Evolutionary conservation across 805 yeast species (phyloP).

Genomic region (Wickerhamomyces chambardii): DNA sequence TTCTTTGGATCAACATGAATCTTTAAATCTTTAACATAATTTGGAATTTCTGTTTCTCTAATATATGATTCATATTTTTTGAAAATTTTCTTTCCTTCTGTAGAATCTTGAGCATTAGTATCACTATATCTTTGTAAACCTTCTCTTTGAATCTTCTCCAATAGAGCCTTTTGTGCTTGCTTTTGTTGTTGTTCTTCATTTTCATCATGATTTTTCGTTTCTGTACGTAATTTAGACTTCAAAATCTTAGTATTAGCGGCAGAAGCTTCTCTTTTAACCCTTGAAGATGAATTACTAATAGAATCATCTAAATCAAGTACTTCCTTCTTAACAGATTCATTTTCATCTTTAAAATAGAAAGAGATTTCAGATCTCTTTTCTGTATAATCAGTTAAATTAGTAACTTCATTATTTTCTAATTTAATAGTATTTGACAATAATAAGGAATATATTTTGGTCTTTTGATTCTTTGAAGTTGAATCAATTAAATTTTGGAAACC

Average conservation of each 20-base stretch:
- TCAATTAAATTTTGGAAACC: constrained; percentile 64
- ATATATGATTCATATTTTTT: constrained; percentile 91
- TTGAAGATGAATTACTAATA: constrained; percentile 15
- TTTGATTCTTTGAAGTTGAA: constrained; percentile 33
- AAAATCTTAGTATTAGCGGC: constrained; percentile 50
- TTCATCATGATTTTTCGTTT: constrained; percentile 65
- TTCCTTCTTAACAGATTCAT: constrained; percentile 29
- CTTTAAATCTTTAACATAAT: constrained; percentile 70
- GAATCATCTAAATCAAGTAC: constrained; percentile 30
- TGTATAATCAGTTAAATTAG: constrained; percentile 63
- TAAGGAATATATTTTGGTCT: constrained; percentile 56
- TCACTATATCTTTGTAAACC: constrained; percentile 79
- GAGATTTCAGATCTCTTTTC: constrained; percentile 70
- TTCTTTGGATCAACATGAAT: constrained; percentile 82
- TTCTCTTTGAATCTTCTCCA: constrained; percentile 77
- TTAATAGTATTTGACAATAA: constrained; percentile 76
- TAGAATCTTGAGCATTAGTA: constrained; percentile 57
- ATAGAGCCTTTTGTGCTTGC: constrained; percentile 75
- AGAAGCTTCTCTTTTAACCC: constrained; percentile 19
- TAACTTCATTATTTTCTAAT: constrained; percentile 49
- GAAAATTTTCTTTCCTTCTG: constrained; percentile 64
- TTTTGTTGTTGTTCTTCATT: constrained; percentile 71
- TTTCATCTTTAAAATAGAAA: constrained; percentile 73
- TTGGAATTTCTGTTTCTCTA: constrained; percentile 88
- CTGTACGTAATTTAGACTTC: constrained; percentile 73